Evolutionary conservation across 805 yeast species (phyloP).

Genomic region (Hanseniaspora vineae): DNA sequence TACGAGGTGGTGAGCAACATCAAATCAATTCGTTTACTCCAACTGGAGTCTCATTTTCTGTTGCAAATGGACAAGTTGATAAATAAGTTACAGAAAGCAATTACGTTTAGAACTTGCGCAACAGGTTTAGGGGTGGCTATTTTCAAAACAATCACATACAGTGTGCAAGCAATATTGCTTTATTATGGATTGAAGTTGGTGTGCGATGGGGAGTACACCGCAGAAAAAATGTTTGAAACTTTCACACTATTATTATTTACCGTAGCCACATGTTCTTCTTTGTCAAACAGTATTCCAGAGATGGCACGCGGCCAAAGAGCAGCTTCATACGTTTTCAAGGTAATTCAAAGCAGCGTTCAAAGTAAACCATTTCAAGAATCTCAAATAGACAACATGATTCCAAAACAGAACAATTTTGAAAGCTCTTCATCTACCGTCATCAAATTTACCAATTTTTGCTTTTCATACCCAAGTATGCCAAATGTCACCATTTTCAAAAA

Average conservation of each 20-base stretch:
- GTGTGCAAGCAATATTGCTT: conserved; percentile 60
- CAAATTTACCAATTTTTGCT: conserved; percentile 32
- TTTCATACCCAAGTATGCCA: conserved; percentile 31
- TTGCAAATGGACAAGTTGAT: conserved; percentile 24
- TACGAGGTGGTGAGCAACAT: conserved; percentile 45
- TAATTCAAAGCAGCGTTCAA: conserved; percentile 17
- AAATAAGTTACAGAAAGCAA: neutral
- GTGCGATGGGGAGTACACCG: conserved; percentile 39
- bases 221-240: conserved; percentile 51
- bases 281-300: conserved; percentile 62
- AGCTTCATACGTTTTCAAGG: conserved; percentile 36
- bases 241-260: conserved; percentile 65
- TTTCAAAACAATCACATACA: conserved; percentile 37
- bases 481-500: conserved; percentile 26
- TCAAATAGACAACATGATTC: neutral
- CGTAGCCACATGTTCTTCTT: conserved; percentile 43
- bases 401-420: neutral
- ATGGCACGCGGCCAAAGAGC: conserved; percentile 70
- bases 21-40: conserved; percentile 48
- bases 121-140: conserved; percentile 60
- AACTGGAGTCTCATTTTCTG: conserved; percentile 37
- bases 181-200: conserved; percentile 74
- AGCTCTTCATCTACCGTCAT: conserved; percentile 15
- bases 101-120: conserved; percentile 35
- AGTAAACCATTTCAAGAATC: conserved; percentile 1